phyloP scores from a whole-genome alignment of 208 protist genomes.

The Trypanosoma avium region DNA sequence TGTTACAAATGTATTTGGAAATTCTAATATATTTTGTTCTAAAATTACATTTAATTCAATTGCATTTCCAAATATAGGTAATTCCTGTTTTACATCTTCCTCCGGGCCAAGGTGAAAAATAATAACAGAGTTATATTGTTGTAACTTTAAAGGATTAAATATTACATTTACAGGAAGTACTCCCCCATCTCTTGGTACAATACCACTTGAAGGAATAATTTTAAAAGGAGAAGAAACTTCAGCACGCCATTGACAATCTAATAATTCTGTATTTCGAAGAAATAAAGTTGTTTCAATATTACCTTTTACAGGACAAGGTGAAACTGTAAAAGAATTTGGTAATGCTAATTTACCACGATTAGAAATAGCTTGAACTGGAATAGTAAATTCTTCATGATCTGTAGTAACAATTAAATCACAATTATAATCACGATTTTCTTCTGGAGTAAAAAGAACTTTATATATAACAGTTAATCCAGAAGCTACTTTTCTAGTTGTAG shows the following conservation, averaged over 20 bases:
- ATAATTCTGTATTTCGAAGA: slow-evolving; percentile 83
- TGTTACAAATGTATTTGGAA: slow-evolving; percentile 91
- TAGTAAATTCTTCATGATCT: slow-evolving; percentile 84
- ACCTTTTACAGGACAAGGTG: slow-evolving; percentile 72
- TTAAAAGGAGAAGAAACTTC: slow-evolving; percentile 34
- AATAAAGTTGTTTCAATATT: slow-evolving; percentile 70
- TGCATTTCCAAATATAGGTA: slow-evolving; percentile 55
- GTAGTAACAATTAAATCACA: slow-evolving; percentile 83
- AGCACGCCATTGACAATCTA: slow-evolving; percentile 66
- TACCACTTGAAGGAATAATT: slow-evolving; percentile 62
- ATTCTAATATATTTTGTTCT: slow-evolving; percentile 50
- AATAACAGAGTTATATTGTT: slow-evolving; percentile 44
- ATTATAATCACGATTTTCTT: slow-evolving; percentile 78
- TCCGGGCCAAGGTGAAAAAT: slow-evolving; percentile 84
- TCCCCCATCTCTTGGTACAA: slow-evolving; percentile 48
- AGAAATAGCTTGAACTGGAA: slow-evolving; percentile 83
- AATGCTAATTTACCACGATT: slow-evolving; percentile 88
- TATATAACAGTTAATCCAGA: slow-evolving; percentile 89
- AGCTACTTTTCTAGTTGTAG: slow-evolving; percentile 79
- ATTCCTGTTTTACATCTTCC: slow-evolving; percentile 74
- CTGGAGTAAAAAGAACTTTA: slow-evolving; percentile 82
- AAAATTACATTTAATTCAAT: slow-evolving; percentile 78
- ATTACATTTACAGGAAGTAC: slow-evolving; percentile 75
- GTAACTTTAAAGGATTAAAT: slow-evolving; percentile 46
- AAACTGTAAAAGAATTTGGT: slow-evolving; percentile 62